phyloP scores from a whole-genome alignment of 768 basidiomycete genomes.

The Podaxis mareebaensis region DNA sequence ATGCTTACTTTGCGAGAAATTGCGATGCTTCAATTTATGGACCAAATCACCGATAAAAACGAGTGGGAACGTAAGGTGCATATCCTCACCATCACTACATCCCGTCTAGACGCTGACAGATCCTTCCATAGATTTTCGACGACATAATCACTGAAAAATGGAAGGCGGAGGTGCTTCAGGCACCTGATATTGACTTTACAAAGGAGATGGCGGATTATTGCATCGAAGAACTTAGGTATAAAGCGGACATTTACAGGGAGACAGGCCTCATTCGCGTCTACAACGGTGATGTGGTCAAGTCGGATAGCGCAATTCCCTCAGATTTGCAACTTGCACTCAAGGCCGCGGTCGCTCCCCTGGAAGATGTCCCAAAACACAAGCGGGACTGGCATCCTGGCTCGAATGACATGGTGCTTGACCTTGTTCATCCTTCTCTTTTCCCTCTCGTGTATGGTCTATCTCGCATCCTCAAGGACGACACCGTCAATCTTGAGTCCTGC shows the following conservation, averaged over 20 bases:
- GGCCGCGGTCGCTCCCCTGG: conserved; percentile 27
- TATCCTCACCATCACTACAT: background rate
- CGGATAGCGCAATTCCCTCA: conserved; percentile 30
- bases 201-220: conserved; percentile 20
- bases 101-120: background rate
- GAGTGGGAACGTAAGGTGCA: conserved; percentile 34
- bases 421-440: conserved; percentile 45
- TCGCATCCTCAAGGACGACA: conserved; percentile 8
- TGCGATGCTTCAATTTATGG: conserved; percentile 36
- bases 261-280: conserved; percentile 19
- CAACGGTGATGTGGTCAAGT: conserved; percentile 20
- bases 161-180: conserved; percentile 17
- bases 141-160: conserved; percentile 18
- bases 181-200: conserved; percentile 17
- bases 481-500: conserved; percentile 17
- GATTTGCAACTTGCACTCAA: conserved; percentile 21
- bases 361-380: conserved; percentile 31
- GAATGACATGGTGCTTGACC: conserved; percentile 40
- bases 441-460: conserved; percentile 35
- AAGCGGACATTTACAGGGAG: conserved; percentile 13
- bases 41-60: conserved; percentile 33
- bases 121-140: conserved; percentile 19
- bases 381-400: conserved; percentile 48
- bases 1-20: conserved; percentile 30
- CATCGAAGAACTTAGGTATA: conserved; percentile 23